Conservation (phyloP, 495 filamentous ascomycete species). For the Lophiotrema nucula region DNA sequence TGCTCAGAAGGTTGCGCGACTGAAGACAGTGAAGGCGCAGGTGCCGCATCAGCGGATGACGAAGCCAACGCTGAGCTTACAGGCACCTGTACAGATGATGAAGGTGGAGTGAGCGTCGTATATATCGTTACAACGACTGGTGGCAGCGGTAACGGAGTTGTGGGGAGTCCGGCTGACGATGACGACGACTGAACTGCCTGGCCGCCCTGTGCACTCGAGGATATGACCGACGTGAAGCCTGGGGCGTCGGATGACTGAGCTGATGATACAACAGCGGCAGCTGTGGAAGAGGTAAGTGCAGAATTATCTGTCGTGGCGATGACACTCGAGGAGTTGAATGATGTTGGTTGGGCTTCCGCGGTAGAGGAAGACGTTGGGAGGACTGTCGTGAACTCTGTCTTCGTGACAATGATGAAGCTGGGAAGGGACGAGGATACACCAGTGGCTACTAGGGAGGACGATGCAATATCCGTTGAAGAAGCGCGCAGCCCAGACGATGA, state of each 20-base stretch:
- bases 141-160: conserved; percentile 12
- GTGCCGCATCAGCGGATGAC: not conserved
- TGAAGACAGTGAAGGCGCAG: conserved; percentile 1
- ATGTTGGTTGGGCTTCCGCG: not conserved
- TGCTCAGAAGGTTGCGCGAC: not conserved
- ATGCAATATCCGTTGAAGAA: no score
- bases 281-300: no score
- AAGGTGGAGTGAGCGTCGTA: conserved; percentile 1
- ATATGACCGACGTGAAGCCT: no score
- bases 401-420: conserved; percentile 19
- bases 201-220: no score
- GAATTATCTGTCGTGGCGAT: not conserved
- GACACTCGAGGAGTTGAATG: not conserved
- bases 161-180: conserved; percentile 8
- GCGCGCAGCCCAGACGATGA: no score
- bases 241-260: not conserved
- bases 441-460: no score
- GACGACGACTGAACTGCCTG: not conserved
- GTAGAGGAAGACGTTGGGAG: conserved; percentile 1
- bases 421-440: not conserved
- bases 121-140: conserved; percentile 8
- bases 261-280: no score
- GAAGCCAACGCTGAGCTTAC: not conserved
- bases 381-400: conserved; percentile 28
- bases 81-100: not conserved